Evolutionary conservation across 139 green algal species (phyloP).

Genomic region (Tetradesmus lagerheimii): DNA sequence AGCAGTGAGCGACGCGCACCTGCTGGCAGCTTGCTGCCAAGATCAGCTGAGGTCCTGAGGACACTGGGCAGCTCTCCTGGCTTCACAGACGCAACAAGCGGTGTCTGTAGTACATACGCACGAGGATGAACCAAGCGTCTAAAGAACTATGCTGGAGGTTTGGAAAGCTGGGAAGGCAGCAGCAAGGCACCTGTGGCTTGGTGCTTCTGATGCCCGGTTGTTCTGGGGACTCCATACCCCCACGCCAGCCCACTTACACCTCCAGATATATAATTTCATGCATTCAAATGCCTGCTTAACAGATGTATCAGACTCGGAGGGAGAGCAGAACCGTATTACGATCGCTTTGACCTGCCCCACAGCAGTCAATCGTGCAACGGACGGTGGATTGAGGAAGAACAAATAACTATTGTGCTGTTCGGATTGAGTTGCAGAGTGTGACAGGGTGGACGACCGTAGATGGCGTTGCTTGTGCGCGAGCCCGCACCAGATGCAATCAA

Average conservation of each 20-base stretch:
- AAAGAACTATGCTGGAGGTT: background rate
- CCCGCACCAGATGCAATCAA: too few species aligned
- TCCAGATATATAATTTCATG: background rate
- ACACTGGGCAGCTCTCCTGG: conserved; percentile 38
- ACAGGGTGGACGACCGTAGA: too few species aligned
- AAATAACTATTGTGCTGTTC: background rate
- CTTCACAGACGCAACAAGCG: background rate
- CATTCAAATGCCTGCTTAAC: background rate
- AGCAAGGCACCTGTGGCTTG: conserved; percentile 10
- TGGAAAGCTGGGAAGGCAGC: background rate
- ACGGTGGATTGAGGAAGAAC: too few species aligned
- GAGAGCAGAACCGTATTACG: background rate
- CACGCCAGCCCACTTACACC: background rate
- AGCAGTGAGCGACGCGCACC: background rate
- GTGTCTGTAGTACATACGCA: background rate
- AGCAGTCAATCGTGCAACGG: too few species aligned
- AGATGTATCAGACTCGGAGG: background rate
- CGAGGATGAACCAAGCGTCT: background rate
- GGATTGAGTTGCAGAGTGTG: too few species aligned
- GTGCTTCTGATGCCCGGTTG: background rate
- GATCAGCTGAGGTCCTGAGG: background rate
- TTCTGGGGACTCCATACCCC: conserved; percentile 4
- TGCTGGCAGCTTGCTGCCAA: background rate
- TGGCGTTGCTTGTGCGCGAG: too few species aligned
- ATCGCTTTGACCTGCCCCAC: background rate